Evolutionary conservation across 305 asterid species (phyloP).

Genomic region (Stenogyne calaminthoides): DNA sequence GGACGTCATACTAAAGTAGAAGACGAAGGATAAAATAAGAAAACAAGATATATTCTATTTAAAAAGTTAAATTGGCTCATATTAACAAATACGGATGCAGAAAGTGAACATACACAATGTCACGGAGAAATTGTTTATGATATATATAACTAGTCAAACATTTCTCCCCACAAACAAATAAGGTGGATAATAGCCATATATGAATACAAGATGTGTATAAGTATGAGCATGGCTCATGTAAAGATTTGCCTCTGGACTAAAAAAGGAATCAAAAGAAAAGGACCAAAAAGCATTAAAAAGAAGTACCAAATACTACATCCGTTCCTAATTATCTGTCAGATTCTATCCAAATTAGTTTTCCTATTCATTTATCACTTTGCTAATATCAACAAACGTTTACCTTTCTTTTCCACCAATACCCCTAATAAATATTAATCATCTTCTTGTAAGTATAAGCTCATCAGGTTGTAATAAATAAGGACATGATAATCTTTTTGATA

Average conservation of each 20-base stretch:
- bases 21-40: conserved; percentile 8
- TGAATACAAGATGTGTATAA: neutral
- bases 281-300: conserved; percentile 12
- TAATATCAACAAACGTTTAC: no score
- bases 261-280: conserved; percentile 7
- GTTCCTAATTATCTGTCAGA: no score
- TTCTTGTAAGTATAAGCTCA: no score
- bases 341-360: no score
- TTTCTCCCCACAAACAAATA: neutral
- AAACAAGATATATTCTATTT: conserved; percentile 9
- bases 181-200: neutral
- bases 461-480: no score
- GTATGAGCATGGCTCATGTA: neutral
- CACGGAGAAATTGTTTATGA: conserved; percentile 8
- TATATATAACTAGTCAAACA: conserved; percentile 4
- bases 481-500: no score
- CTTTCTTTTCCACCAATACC: no score
- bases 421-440: no score
- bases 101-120: conserved; percentile 7
- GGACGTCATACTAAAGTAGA: conserved; percentile 10
- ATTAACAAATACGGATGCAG: conserved; percentile 13
- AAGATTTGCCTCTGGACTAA: conserved; percentile 13
- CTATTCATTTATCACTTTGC: no score
- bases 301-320: neutral
- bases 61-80: neutral